Percentiles rank a stretch among this genome's conserved stretches.
These are phyloP conservation scores for Hortiboletus campestris DNA, from an alignment of 768 basidiomycete species.

Conservation along the genomic window DNA sequence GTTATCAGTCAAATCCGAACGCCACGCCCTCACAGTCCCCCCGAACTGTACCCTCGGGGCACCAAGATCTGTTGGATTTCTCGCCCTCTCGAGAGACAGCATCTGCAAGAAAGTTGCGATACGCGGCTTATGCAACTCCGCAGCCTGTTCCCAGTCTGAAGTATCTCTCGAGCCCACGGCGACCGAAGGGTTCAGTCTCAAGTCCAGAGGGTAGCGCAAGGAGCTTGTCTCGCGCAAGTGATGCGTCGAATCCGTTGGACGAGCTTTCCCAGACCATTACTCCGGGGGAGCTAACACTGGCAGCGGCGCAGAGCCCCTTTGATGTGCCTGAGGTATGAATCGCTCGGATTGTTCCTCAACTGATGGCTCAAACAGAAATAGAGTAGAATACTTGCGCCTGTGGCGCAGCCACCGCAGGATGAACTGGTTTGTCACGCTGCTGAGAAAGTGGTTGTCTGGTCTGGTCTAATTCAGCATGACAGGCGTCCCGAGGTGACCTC, in stretches of 20 bases:
- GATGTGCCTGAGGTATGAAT: conserved; percentile 19
- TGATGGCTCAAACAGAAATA: conserved; percentile 11
- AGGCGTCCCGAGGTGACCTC: conserved; percentile 50
- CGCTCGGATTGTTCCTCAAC: neutral
- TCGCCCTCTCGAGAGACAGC: conserved; percentile 27
- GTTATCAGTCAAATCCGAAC: conserved; percentile 21
- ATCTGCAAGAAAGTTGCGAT: conserved; percentile 55
- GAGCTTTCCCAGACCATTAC: conserved; percentile 29
- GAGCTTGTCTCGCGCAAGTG: conserved; percentile 31
- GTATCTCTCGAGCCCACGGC: conserved; percentile 30
- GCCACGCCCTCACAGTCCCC: conserved; percentile 6
- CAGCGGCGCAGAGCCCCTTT: conserved; percentile 18
- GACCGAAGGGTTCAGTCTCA: conserved; percentile 35
- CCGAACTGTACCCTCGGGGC: conserved; percentile 9
- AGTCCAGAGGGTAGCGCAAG: conserved; percentile 34
- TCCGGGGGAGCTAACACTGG: conserved; percentile 32
- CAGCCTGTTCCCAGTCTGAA: conserved; percentile 47
- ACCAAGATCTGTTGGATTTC: conserved; percentile 15
- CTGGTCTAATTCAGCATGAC: conserved; percentile 19
- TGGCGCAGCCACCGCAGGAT: conserved; percentile 5
- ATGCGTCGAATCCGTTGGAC: conserved; percentile 22
- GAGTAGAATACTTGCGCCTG: conserved; percentile 2
- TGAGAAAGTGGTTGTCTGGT: neutral
- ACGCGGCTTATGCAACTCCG: conserved; percentile 69
- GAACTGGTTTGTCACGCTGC: conserved; percentile 19